Percentiles rank a stretch among this genome's conserved stretches.
phyloP scores from a whole-genome alignment of 345 rosid genomes.

The Gossypium bickii region DNA sequence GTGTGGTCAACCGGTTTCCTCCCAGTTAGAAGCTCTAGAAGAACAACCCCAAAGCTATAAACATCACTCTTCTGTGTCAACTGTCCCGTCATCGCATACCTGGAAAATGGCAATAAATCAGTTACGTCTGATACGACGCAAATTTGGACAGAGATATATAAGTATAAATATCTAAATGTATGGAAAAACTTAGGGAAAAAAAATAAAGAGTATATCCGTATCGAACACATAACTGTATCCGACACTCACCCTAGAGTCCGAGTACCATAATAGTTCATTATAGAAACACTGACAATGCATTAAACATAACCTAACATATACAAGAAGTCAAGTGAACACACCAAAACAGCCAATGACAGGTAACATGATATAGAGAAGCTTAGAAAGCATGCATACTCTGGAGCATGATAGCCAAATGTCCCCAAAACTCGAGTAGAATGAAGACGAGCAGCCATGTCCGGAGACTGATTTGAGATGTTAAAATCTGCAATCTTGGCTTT shows the following conservation, averaged over 20 bases:
- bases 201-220: no score
- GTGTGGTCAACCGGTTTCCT: slow-evolving; percentile 99
- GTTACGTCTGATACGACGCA: background rate
- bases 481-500: slow-evolving; percentile 96
- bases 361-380: background rate
- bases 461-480: slow-evolving; percentile 95
- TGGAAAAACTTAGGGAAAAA: no score
- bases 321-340: background rate
- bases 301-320: background rate
- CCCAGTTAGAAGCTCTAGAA: slow-evolving; percentile 88
- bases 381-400: slow-evolving; percentile 71
- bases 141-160: no score
- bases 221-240: no score
- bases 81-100: slow-evolving; percentile 99
- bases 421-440: slow-evolving; percentile 98
- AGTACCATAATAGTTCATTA: no score
- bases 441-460: slow-evolving; percentile 99
- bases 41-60: slow-evolving; percentile 98
- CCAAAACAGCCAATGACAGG: background rate
- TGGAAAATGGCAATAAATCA: slow-evolving; percentile 24
- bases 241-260: no score
- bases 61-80: slow-evolving; percentile 97
- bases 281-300: background rate
- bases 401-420: slow-evolving; percentile 99
- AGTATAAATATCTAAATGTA: no score